Conservation (phyloP, 2,329 filamentous ascomycete genomes). For the Metarhizium sp. region DNA sequence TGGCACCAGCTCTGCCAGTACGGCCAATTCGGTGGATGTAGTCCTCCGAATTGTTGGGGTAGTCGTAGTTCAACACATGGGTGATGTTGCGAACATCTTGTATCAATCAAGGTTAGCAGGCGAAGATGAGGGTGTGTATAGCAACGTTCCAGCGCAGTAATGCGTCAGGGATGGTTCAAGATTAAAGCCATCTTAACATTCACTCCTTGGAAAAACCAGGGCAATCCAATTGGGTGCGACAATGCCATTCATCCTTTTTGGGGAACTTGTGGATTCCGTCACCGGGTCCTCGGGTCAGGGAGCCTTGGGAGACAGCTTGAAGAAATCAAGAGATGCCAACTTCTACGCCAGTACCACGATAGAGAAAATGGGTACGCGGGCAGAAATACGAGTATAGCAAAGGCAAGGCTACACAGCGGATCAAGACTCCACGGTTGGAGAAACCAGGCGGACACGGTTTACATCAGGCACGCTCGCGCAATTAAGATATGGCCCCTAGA, state of each 20-base stretch:
- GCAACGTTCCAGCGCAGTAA: conserved; percentile 52
- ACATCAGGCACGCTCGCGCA: conserved; percentile 89
- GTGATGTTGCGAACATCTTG: conserved; percentile 99
- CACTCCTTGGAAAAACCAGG: conserved; percentile 46
- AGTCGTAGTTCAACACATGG: conserved; percentile 99
- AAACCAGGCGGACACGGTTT: conserved; percentile 73
- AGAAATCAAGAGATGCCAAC: conserved; percentile 67
- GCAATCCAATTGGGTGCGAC: conserved; percentile 45
- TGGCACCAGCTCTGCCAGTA: conserved; percentile 89
- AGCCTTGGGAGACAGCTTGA: conserved; percentile 60
- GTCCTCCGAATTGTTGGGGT: conserved; percentile 98
- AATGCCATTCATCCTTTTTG: conserved; percentile 38
- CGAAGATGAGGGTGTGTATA: conserved; percentile 39
- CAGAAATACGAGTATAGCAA: conserved; percentile 69
- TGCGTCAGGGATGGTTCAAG: conserved; percentile 34
- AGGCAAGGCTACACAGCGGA: conserved; percentile 33
- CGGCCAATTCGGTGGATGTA: conserved; percentile 96
- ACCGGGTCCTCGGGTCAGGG: conserved; percentile 47
- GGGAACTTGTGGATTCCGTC: conserved; percentile 33
- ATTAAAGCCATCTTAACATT: conserved; percentile 39
- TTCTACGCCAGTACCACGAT: conserved; percentile 65
- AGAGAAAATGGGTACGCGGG: conserved; percentile 54
- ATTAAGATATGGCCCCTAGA: conserved; percentile 73
- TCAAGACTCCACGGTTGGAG: conserved; percentile 77
- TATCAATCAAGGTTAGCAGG: conserved; percentile 64